phyloP scores from a whole-genome alignment of 2,329 filamentous ascomycete genomes.

The Fusarium buxicola region DNA sequence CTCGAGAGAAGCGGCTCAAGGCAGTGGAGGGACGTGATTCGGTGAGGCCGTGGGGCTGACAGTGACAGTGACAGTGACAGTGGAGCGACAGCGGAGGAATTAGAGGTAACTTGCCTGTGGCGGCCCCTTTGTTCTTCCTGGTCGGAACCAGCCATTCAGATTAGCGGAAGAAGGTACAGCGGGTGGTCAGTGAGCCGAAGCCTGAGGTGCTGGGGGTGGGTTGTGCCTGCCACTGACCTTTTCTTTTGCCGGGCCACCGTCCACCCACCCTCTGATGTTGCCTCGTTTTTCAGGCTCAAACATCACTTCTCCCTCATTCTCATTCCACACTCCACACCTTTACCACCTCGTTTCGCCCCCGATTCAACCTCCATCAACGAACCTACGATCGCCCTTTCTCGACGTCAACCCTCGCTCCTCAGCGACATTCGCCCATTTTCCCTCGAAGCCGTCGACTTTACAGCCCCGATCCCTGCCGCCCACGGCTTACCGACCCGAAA shows the following conservation, averaged over 20 bases:
- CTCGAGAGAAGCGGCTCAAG: neutral
- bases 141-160: constrained; percentile 34
- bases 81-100: constrained; percentile 13
- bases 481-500: constrained; percentile 14
- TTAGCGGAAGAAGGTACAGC: constrained; percentile 28
- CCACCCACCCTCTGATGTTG: constrained; percentile 35
- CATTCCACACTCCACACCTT: constrained; percentile 47
- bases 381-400: constrained; percentile 38
- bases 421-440: constrained; percentile 42
- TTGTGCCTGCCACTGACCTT: constrained; percentile 25
- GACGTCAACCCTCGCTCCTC: constrained; percentile 43
- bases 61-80: constrained; percentile 5
- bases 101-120: constrained; percentile 13
- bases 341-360: constrained; percentile 46
- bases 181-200: constrained; percentile 34
- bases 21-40: constrained; percentile 28
- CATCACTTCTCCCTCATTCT: constrained; percentile 40
- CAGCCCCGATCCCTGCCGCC: constrained; percentile 9
- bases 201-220: constrained; percentile 21
- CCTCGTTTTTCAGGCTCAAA: constrained; percentile 51
- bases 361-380: constrained; percentile 47
- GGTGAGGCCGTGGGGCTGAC: constrained; percentile 20
- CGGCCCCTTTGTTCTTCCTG: constrained; percentile 28
- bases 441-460: constrained; percentile 30
- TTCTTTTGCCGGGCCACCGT: constrained; percentile 30